Evolutionary conservation across 1,284 basidiomycete species (phyloP), one percentile per base, ranked within the genome.

Genomic region (Singerocomus inundabilis): DNA sequence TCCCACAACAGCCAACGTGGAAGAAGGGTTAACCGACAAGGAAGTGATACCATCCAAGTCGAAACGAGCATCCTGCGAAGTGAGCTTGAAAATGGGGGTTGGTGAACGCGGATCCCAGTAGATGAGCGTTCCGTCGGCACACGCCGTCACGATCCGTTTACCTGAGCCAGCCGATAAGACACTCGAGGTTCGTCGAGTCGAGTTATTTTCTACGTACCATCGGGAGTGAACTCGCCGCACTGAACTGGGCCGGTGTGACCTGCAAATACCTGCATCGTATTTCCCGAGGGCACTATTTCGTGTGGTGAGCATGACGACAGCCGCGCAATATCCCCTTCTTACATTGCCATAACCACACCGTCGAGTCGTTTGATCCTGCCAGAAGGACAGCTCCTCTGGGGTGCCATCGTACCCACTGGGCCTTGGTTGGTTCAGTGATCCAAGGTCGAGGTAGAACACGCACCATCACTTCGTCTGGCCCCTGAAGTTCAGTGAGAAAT

Each of bases 261-360:
- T 2, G 91, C 88, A 61, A 98, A 93, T 15, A 98, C 95, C 66
- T 96, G 92, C 90, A 98, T 95, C 42, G 86, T 92, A 59, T 84
- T 89, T 41, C 95, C 96, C 4, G 86, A 90, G 4, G 96, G 96
- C 38, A 99, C 93, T 95, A 66, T 68, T 44, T 41, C 53, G 52
- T 24, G 56, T 49, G 44, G 36, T 53, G 10, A 56, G 46, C 11
- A 48, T 3, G 21, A 48, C 25, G 37, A 45, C 52, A 33, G 26
- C n/a, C 15, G 30, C 44, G 7, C 25, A 16, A 13, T 1, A n/a
- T 24, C 28, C 6, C 13, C 40, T 36, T 65, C 81, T 57, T 69
- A 95, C 94, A 72, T 73, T 97, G 91, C 95, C 95, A 99, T 62
- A 99, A 76, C 96, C 96, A 99, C n/a, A 96, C 85, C 5, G 91